These are phyloP conservation scores for Paramecium bursaria DNA, from an alignment of 73 alveolate genomes.

Conservation along the genomic window DNA sequence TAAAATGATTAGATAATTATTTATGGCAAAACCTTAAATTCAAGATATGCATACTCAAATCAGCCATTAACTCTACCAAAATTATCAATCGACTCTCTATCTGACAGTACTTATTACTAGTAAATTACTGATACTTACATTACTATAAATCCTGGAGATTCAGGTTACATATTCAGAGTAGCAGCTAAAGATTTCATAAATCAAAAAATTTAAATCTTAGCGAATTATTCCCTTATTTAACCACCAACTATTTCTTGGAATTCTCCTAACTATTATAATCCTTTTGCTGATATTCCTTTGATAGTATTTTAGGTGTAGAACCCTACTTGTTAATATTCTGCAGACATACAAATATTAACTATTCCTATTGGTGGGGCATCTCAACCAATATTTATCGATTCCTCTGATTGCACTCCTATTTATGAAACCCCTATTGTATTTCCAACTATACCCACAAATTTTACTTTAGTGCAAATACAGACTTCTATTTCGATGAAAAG, in stretches of 20 bases:
- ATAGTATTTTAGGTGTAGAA: not conserved
- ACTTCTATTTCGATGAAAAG: conserved; percentile 27
- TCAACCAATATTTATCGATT: conserved; percentile 29
- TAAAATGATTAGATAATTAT: not conserved
- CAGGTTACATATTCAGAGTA: conserved; percentile 11
- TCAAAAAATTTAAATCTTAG: not conserved
- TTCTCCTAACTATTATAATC: conserved; percentile 20
- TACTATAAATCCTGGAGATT: conserved; percentile 49
- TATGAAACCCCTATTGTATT: conserved; percentile 2
- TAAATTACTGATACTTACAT: conserved; percentile 11
- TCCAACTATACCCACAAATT: not conserved
- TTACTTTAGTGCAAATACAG: conserved; percentile 28
- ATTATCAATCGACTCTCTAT: not conserved
- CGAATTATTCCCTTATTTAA: not conserved
- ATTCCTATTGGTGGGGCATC: conserved; percentile 30
- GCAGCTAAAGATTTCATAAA: not conserved
- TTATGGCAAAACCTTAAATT: conserved; percentile 6
- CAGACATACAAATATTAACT: not conserved
- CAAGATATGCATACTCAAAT: conserved; percentile 13
- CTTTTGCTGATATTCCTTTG: conserved; percentile 30
- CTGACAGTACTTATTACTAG: conserved; percentile 1
- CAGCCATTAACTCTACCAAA: not conserved
- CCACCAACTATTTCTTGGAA: conserved; percentile 32
- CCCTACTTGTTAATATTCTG: not conserved
- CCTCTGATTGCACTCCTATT: conserved; percentile 16